Evolutionary conservation across 352 stramenopile species (phyloP), one percentile per base, ranked within the genome.

Genomic region (Phytophthora macrochlamydospora): DNA sequence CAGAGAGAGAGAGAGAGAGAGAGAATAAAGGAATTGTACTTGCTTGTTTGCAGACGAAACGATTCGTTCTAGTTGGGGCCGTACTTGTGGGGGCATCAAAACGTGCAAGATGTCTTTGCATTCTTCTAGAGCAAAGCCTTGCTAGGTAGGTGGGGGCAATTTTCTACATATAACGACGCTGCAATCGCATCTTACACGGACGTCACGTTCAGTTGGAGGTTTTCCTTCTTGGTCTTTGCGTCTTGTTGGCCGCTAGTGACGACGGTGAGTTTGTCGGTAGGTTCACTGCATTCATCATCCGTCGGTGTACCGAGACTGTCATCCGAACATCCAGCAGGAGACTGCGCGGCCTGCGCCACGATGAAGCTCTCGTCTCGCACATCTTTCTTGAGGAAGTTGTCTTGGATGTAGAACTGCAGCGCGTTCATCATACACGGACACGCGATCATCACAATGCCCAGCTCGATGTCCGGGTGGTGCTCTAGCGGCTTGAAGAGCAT

Each of bases 381-480:
- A 46, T 93, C 85, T 60, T 95, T 94, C 63, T 95, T 97, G 52
- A 97, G 81, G 69, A 95, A 97, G 71, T 79, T 94, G 77, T 97
- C 89, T 68, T 97, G 89, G 35, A 97, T 74, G 87, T 87, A 97
- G 60, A 95, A 97, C 59, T 97, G 89, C 48, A 95, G 53, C 13
- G 83, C 88, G 67, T 97, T 97, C 87, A 97, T 95, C 18, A 95
- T 56, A 58, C 84, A 93, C 44, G 89, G 89, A 67, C 89, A 97
- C 5, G 81, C 85, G 54, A 97, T 92, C 89, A 97, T 97, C 44
- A 97, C 89, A 51, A 97, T 59, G 29, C 70, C 75, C 51, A 97
- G 66, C 58, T 97, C 89, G 13, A 90, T 63, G n/a, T 79, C 73
- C 4, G 89, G 89, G 51, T 93, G 78, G 7, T 76, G 66, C 29